These are phyloP conservation scores for Pseudogymnoascus sp. DNA, from an alignment of 2,329 filamentous ascomycete genomes.

Conservation along the genomic window DNA sequence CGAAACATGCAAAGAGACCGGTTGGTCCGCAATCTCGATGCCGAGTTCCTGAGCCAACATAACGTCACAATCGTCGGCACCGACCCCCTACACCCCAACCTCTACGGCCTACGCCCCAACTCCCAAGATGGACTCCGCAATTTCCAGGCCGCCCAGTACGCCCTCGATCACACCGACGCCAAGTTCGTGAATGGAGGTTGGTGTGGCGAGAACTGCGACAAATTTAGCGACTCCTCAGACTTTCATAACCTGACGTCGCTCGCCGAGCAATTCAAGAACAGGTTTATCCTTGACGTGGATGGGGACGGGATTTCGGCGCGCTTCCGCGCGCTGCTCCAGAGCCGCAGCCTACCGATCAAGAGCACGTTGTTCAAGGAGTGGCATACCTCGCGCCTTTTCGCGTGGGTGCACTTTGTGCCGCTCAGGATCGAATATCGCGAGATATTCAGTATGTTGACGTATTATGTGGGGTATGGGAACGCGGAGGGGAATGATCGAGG, in stretches of 20 bases:
- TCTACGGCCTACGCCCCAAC: not conserved
- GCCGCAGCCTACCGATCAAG: constrained; percentile 66
- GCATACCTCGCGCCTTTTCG: constrained; percentile 66
- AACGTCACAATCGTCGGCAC: constrained; percentile 29
- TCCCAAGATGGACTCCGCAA: constrained; percentile 23
- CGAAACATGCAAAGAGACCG: constrained; percentile 48
- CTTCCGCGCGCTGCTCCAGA: constrained; percentile 61
- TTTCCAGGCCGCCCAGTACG: constrained; percentile 35
- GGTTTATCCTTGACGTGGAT: constrained; percentile 70
- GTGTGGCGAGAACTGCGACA: constrained; percentile 37
- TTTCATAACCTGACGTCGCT: constrained; percentile 49
- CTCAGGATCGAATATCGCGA: constrained; percentile 69
- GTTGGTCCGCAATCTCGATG: constrained; percentile 48
- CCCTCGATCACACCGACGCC: constrained; percentile 26
- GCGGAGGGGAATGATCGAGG: constrained; percentile 41
- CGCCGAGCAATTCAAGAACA: constrained; percentile 49
- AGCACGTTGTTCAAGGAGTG: constrained; percentile 72
- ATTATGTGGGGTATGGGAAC: constrained; percentile 56
- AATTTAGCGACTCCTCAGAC: constrained; percentile 38
- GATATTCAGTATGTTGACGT: constrained; percentile 65
- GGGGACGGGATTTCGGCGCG: constrained; percentile 64
- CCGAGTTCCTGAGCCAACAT: constrained; percentile 38
- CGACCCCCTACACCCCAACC: constrained; percentile 16
- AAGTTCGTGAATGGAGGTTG: constrained; percentile 35
- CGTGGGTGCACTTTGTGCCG: constrained; percentile 76